These are phyloP conservation scores for Jackrogersella minutella DNA, from an alignment of 495 filamentous ascomycete genomes.

Conservation along the genomic window DNA sequence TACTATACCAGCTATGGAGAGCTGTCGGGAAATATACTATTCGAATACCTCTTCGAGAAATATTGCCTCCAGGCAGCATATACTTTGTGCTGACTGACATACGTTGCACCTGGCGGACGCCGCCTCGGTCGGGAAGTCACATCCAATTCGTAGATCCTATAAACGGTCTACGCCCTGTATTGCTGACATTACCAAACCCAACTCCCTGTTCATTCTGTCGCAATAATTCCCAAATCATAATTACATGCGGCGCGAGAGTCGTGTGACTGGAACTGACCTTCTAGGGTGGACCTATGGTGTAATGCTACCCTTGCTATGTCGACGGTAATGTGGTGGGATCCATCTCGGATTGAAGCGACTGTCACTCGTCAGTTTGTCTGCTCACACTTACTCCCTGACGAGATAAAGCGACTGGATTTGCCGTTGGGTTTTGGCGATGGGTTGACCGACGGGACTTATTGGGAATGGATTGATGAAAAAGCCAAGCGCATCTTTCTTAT, in stretches of 20 bases:
- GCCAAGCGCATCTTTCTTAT: slow-evolving; percentile 84
- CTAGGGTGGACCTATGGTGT: slow-evolving; percentile 38
- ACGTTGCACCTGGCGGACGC: slow-evolving; percentile 33
- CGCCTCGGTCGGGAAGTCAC: slow-evolving; percentile 28
- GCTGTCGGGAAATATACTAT: slow-evolving; percentile 21
- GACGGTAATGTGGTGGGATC: slow-evolving; percentile 76
- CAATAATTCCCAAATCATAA: slow-evolving; percentile 15
- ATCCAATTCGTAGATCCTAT: slow-evolving; percentile 33
- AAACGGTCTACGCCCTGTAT: slow-evolving; percentile 22
- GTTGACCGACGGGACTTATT: slow-evolving; percentile 87
- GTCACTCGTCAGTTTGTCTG: slow-evolving; percentile 75
- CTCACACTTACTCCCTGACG: slow-evolving; percentile 69
- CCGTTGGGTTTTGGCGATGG: slow-evolving; percentile 85
- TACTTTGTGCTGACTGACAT: slow-evolving; percentile 34
- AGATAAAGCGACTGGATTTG: slow-evolving; percentile 70
- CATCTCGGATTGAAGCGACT: slow-evolving; percentile 75
- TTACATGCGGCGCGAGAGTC: slow-evolving; percentile 24
- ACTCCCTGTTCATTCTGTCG: slow-evolving; percentile 7
- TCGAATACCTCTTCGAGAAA: slow-evolving; percentile 26
- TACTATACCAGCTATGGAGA: slow-evolving; percentile 27
- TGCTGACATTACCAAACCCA: slow-evolving; percentile 23
- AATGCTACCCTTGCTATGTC: slow-evolving; percentile 41
- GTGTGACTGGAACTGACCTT: slow-evolving; percentile 27
- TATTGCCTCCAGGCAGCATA: slow-evolving; percentile 30
- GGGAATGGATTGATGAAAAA: slow-evolving; percentile 88